A percentile compares a stretch with the other conserved stretches of the same genome.
Conservation (phyloP, 306 rosid genomes). For the Notholithocarpus densiflorus region DNA sequence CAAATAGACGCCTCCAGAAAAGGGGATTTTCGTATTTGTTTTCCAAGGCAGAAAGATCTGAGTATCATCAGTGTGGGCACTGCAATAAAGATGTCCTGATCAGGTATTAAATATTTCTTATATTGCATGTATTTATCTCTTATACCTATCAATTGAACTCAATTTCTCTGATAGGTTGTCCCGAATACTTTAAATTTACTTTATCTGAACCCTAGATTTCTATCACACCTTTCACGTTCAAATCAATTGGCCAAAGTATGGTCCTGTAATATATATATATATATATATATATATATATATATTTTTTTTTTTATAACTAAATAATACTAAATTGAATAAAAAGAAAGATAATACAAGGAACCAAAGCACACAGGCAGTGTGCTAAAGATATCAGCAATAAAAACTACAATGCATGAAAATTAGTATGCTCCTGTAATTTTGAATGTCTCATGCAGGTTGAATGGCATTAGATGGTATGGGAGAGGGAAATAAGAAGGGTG, state of each 20-base stretch:
- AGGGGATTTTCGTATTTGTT: slow-evolving; percentile 77
- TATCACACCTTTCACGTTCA: not conserved
- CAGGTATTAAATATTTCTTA: slow-evolving; percentile 51
- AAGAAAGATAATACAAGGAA: no score
- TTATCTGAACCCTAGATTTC: not conserved
- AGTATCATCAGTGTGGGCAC: slow-evolving; percentile 65
- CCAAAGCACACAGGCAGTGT: no score
- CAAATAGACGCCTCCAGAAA: slow-evolving; percentile 29
- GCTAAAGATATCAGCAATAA: no score
- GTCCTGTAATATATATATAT: not conserved
- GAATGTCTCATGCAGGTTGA: not conserved
- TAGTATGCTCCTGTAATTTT: not conserved
- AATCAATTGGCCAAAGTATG: not conserved
- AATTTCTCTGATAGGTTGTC: not conserved
- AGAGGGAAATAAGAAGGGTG: not conserved
- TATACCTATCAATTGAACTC: slow-evolving; percentile 5
- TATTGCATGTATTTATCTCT: slow-evolving; percentile 13
- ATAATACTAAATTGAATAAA: no score
- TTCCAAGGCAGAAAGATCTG: slow-evolving; percentile 72
- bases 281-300: no score
- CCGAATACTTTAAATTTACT: not conserved
- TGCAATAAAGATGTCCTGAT: slow-evolving; percentile 78
- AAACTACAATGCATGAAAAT: no score
- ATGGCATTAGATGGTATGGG: not conserved
- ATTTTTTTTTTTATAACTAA: no score